These are phyloP conservation scores for Thelonectria discophora DNA, from an alignment of 2,329 filamentous ascomycete species.

Conservation along the genomic window DNA sequence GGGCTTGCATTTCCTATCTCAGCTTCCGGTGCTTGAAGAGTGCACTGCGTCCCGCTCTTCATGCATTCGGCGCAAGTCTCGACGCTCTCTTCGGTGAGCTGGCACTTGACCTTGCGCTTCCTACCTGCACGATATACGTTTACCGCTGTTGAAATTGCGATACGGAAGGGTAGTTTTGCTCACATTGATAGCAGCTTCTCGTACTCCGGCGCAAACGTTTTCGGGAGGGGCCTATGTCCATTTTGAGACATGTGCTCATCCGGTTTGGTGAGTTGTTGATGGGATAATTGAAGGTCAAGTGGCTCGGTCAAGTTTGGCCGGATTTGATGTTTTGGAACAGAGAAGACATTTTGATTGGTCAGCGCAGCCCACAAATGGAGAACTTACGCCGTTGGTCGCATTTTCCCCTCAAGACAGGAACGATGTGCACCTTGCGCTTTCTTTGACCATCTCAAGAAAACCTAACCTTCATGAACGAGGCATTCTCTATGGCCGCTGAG, in stretches of 20 bases:
- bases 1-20: not conserved
- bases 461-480: too few species aligned
- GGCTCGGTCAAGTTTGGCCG: too few species aligned
- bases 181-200: slow-evolving; percentile 28
- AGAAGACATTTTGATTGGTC: not conserved
- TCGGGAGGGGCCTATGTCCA: slow-evolving; percentile 20
- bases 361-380: not conserved
- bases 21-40: slow-evolving; percentile 11
- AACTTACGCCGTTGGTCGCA: too few species aligned
- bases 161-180: not conserved
- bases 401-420: too few species aligned
- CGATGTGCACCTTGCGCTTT: too few species aligned
- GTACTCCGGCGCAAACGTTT: slow-evolving; percentile 27
- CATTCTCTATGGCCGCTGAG: too few species aligned
- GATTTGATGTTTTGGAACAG: too few species aligned
- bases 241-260: slow-evolving; percentile 1
- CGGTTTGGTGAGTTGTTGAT: not conserved
- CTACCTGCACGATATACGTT: slow-evolving; percentile 14
- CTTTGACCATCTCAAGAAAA: too few species aligned
- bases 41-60: slow-evolving; percentile 24
- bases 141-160: not conserved
- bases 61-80: slow-evolving; percentile 25
- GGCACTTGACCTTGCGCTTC: slow-evolving; percentile 32
- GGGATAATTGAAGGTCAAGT: too few species aligned
- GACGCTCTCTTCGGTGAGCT: slow-evolving; percentile 26